Conservation (phyloP, 495 filamentous ascomycete species). For the Penicillium steckii region DNA sequence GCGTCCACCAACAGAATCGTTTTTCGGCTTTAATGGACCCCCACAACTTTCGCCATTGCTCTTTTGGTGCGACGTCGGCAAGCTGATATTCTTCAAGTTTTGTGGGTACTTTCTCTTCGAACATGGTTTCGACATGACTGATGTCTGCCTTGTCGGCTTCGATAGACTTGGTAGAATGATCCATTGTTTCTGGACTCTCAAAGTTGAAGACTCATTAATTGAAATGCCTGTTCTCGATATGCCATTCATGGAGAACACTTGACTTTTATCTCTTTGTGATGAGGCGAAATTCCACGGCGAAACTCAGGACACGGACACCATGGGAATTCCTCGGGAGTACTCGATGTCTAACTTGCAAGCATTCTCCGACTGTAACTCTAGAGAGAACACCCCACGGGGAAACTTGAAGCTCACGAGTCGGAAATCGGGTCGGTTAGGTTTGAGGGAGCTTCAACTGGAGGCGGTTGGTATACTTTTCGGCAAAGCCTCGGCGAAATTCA, state of each 20-base stretch:
- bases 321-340: conserved; percentile 3
- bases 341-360: background rate
- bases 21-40: conserved; percentile 3
- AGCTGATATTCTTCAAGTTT: background rate
- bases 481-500: conserved; percentile 6
- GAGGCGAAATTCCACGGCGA: background rate
- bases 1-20: conserved; percentile 9
- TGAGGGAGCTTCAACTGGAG: background rate
- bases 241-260: background rate
- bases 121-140: conserved; percentile 2
- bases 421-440: background rate
- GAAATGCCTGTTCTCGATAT: background rate
- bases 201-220: background rate
- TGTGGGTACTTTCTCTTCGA: background rate
- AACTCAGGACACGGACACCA: background rate
- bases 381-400: background rate
- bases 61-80: background rate
- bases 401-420: background rate
- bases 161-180: background rate
- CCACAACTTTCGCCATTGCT: conserved; percentile 11
- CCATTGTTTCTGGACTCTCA: background rate
- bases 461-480: background rate
- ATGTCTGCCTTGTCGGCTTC: conserved; percentile 3
- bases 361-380: background rate
- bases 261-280: conserved; percentile 4